Base-by-base conservation (phyloP, 805 yeast species). In the Trichomonascus vanleenenianus region DNA sequence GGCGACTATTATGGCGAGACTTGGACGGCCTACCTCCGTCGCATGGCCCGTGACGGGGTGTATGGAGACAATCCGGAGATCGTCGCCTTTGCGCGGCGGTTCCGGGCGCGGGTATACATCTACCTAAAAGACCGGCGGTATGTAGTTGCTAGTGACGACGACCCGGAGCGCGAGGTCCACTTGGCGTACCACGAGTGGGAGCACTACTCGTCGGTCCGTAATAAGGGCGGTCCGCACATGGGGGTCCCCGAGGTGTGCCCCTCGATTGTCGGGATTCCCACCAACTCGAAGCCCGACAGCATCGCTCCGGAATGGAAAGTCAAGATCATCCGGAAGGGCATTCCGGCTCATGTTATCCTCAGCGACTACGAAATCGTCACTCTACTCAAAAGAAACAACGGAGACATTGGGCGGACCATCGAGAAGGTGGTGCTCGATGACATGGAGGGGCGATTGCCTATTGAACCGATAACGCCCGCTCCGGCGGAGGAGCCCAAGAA, bases 111-210 rank as follows among this genome's bases (percentile, higher is more conserved):
- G 36, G 64, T 68, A 3, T 63, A 60, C 12, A 63, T 68, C 11
- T 68, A 68, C 46, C 70, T 66, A 48, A 53, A 57, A 6, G 70
- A 66, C 38, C 54, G 52, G 36, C 55, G 62, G 50, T 68, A 64
- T 43, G 56, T 67, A 2, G 62, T 68, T 1, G 51, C 57, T 25
- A 59, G 61, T 2, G 44, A 44, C 18, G 44, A 35, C 14, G 39
- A 35, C 8, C 31, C 36, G 10, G 43, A 48, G 2, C 30, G 31
- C 10, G 39, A 49, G 15, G 42, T 60, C 2, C 72, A 67, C 43
- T 50, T 67, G 34, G 73, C 70, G 3, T 68, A 68, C 40, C 73
- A 68, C 38, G 56, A 64, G 1, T 68, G 73, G 72, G 72, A 68
- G 46, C 73, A 68, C 51, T 68, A 68, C 45, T 65, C 71, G 10